Percentiles rank a stretch among this genome's conserved stretches.
Evolutionary conservation across 805 yeast species (phyloP).

Genomic region (Wickerhamiella slavikovae): DNA sequence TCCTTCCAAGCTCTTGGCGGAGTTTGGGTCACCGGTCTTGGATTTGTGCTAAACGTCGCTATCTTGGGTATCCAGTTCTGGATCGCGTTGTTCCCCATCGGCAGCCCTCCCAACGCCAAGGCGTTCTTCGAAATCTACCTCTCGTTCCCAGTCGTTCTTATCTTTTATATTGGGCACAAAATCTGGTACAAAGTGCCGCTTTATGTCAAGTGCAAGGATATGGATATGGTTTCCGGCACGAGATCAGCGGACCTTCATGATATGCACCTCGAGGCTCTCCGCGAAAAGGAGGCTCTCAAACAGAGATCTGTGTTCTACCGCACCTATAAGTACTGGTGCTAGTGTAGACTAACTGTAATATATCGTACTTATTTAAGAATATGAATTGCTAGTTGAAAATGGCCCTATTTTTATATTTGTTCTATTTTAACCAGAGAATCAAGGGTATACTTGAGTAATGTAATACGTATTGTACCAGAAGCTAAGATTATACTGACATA

Average conservation of each 20-base stretch:
- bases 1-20: slow-evolving; percentile 45
- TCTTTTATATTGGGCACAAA: slow-evolving; percentile 37
- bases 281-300: slow-evolving; percentile 31
- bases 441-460: too few species aligned
- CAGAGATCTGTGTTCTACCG: slow-evolving; percentile 28
- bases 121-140: slow-evolving; percentile 47
- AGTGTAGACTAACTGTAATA: too few species aligned
- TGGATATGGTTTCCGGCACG: slow-evolving; percentile 46
- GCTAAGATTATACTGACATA: too few species aligned
- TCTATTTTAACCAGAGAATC: too few species aligned
- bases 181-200: slow-evolving; percentile 23
- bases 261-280: slow-evolving; percentile 30
- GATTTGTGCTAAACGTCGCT: slow-evolving; percentile 31
- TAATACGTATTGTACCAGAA: too few species aligned
- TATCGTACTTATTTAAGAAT: too few species aligned
- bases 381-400: too few species aligned
- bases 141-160: slow-evolving; percentile 40
- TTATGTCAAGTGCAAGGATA: slow-evolving; percentile 23
- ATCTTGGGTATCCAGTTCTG: slow-evolving; percentile 55
- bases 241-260: slow-evolving; percentile 29
- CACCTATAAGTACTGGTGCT: slow-evolving; percentile 38
- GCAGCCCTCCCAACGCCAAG: slow-evolving; percentile 22
- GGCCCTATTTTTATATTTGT: too few species aligned
- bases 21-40: slow-evolving; percentile 38
- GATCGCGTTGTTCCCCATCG: slow-evolving; percentile 50